Evolutionary conservation across 139 green algal species (phyloP).

Genomic region (Tetradesmus obliquus): DNA sequence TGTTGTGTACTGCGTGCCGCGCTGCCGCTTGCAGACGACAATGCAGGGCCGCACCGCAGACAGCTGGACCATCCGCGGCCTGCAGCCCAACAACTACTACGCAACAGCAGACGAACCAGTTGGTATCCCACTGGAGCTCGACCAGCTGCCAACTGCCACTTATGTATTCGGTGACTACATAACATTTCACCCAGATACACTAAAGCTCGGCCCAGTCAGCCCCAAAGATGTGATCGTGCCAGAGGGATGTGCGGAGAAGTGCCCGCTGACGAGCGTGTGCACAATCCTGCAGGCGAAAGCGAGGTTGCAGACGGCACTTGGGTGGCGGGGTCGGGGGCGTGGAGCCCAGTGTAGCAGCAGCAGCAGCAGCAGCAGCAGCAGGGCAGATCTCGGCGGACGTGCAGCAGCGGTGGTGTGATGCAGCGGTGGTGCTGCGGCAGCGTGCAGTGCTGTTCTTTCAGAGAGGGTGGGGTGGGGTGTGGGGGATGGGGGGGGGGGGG

Average conservation of each 20-base stretch:
- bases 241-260: slow-evolving; percentile 7
- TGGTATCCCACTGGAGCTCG: slow-evolving; percentile 17
- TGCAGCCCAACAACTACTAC: slow-evolving; percentile 61
- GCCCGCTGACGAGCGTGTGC: slow-evolving; percentile 49
- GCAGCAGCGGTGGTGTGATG: too few species aligned
- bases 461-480: too few species aligned
- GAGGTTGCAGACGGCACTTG: background rate
- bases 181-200: slow-evolving; percentile 34
- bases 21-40: background rate
- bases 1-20: too few species aligned
- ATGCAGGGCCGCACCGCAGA: slow-evolving; percentile 32
- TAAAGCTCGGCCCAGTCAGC: background rate
- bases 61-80: slow-evolving; percentile 48
- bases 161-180: slow-evolving; percentile 16
- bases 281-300: slow-evolving; percentile 20
- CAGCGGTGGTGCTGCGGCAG: too few species aligned
- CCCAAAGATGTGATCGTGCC: slow-evolving; percentile 37
- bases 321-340: background rate
- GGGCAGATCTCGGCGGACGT: too few species aligned
- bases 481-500: too few species aligned
- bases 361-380: too few species aligned
- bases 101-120: slow-evolving; percentile 15
- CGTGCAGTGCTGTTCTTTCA: too few species aligned
- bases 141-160: slow-evolving; percentile 39
- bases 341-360: too few species aligned